These are phyloP conservation scores for Amphirosellinia nigrospora DNA, from an alignment of 495 filamentous ascomycete species.

Conservation along the genomic window DNA sequence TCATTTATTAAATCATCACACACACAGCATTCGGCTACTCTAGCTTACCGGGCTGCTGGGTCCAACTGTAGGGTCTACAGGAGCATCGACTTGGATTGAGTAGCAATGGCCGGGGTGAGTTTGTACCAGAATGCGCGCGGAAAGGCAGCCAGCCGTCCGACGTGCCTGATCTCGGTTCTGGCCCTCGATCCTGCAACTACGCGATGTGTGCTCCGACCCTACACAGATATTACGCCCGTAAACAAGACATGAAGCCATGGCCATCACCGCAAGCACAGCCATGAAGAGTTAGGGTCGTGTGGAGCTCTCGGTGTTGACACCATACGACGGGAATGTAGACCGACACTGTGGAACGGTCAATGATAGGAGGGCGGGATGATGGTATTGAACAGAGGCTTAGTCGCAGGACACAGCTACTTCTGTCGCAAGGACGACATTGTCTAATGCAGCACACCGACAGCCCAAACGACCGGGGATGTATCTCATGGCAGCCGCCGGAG, in stretches of 20 bases:
- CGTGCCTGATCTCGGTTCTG: constrained; percentile 45
- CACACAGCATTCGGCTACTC: constrained; percentile 21
- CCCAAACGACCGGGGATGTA: constrained; percentile 1
- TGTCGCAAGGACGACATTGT: constrained; percentile 5
- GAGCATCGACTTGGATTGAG: constrained; percentile 5
- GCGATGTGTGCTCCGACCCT: constrained; percentile 40
- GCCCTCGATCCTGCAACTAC: constrained; percentile 45
- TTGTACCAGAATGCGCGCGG: constrained; percentile 26
- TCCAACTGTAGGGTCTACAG: constrained; percentile 15
- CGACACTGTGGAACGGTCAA: constrained; percentile 8
- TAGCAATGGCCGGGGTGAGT: constrained; percentile 10
- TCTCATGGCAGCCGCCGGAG: not conserved
- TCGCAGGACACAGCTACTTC: constrained; percentile 16
- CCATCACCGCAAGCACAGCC: constrained; percentile 31
- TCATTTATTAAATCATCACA: not conserved
- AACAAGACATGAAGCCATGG: constrained; percentile 35
- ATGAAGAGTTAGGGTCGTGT: constrained; percentile 20
- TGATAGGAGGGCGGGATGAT: not conserved
- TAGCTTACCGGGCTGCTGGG: constrained; percentile 26
- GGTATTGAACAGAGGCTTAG: not conserved
- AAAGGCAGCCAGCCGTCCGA: constrained; percentile 41
- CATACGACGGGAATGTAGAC: constrained; percentile 4
- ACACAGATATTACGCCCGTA: constrained; percentile 41
- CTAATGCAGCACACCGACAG: constrained; percentile 15
- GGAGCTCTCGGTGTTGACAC: constrained; percentile 19